Conservation (phyloP, 495 filamentous ascomycete species). For the Pyrenula massariospora region DNA sequence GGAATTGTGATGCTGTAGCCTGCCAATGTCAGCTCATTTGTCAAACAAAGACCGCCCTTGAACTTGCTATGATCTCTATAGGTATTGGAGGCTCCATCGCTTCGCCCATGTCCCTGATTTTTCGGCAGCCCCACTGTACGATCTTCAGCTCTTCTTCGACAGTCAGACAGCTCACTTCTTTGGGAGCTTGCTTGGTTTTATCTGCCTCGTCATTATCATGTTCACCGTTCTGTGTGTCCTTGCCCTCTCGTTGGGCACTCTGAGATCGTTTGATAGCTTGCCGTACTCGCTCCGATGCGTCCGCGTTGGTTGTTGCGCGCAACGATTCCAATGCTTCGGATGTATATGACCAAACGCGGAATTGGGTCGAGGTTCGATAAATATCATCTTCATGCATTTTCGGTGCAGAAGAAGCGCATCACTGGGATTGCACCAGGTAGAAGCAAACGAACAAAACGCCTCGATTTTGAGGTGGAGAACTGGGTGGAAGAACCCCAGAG, state of each 20-base stretch:
- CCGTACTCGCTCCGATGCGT: conserved; percentile 61
- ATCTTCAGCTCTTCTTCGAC: conserved; percentile 71
- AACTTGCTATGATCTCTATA: conserved; percentile 60
- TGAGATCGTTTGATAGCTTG: conserved; percentile 37
- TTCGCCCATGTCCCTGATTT: conserved; percentile 62
- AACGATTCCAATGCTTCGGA: conserved; percentile 53
- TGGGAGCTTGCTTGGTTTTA: conserved; percentile 9
- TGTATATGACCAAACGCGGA: conserved; percentile 86
- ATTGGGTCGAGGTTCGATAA: conserved; percentile 88
- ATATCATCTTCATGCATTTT: conserved; percentile 72
- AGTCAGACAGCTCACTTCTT: conserved; percentile 59
- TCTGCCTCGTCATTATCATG: conserved; percentile 20
- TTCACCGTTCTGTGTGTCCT: conserved; percentile 2
- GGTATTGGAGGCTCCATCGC: conserved; percentile 68
- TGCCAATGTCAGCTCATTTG: conserved; percentile 12
- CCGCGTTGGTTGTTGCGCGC: conserved; percentile 62
- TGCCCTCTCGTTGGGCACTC: neutral
- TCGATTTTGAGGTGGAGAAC: too few species aligned
- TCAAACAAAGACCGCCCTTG: neutral
- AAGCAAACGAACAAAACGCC: neutral
- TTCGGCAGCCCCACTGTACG: conserved; percentile 67
- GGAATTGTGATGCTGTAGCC: conserved; percentile 85
- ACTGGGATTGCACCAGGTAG: neutral
- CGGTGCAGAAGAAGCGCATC: too few species aligned
- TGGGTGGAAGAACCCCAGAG: too few species aligned